These are phyloP conservation scores for Apocynum venetum DNA, from an alignment of 257 asterid genomes.

Conservation along the genomic window DNA sequence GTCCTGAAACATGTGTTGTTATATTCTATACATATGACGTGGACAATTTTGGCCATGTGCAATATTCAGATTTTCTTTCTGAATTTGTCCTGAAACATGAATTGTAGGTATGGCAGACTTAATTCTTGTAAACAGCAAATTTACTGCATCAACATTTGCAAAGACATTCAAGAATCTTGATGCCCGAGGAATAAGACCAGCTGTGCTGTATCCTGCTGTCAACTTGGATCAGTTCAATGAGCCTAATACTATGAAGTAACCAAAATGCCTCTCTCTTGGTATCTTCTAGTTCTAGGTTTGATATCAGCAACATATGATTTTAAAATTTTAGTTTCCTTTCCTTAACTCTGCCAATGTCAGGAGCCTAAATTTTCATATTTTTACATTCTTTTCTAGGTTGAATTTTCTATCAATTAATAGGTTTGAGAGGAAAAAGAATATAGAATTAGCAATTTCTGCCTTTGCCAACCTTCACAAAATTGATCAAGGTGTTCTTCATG, in stretches of 20 bases:
- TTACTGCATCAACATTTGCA: slow-evolving; percentile 90
- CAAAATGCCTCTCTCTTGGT: slow-evolving; percentile 26
- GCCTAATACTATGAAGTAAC: slow-evolving; percentile 61
- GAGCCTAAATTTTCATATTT: not conserved
- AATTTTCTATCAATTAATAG: slow-evolving; percentile 94
- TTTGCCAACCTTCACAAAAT: slow-evolving; percentile 58
- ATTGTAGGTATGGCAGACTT: slow-evolving; percentile 87
- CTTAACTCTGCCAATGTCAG: not conserved
- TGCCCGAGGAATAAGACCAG: slow-evolving; percentile 69
- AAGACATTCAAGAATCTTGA: slow-evolving; percentile 72
- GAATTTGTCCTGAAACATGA: too few species aligned
- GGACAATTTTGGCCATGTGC: slow-evolving; percentile 1
- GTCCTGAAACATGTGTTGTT: not conserved
- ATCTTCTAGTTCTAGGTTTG: slow-evolving; percentile 32
- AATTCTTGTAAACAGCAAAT: slow-evolving; percentile 88
- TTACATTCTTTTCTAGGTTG: slow-evolving; percentile 42
- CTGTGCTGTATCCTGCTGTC: slow-evolving; percentile 95
- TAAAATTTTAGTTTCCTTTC: slow-evolving; percentile 7
- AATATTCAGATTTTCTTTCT: not conserved
- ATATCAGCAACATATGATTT: not conserved
- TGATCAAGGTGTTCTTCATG: slow-evolving; percentile 30
- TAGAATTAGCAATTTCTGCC: slow-evolving; percentile 86
- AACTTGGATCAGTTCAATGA: slow-evolving; percentile 72
- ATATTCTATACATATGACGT: not conserved
- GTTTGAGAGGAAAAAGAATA: slow-evolving; percentile 91